Conservation (phyloP, 805 yeast genomes). For the Hanseniaspora jakobsenii region DNA sequence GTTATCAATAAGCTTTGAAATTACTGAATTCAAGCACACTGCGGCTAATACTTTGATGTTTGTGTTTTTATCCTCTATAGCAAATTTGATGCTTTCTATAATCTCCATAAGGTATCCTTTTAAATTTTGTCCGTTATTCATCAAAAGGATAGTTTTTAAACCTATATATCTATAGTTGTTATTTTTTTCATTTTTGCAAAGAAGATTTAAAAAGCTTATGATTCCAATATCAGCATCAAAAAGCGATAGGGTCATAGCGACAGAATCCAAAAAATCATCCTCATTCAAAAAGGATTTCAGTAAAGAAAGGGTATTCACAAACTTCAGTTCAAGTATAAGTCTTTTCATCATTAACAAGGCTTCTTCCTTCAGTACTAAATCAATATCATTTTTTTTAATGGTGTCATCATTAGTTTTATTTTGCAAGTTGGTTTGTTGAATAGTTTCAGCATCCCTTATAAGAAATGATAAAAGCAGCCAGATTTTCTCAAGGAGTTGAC, state of each 20-base stretch:
- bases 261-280: conserved; percentile 3
- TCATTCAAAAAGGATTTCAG: not conserved
- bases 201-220: not conserved
- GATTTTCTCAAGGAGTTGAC: not conserved
- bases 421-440: not conserved
- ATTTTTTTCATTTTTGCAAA: not conserved
- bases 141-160: not conserved
- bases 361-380: not conserved
- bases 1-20: not conserved
- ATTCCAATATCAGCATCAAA: not conserved
- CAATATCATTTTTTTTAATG: conserved; percentile 1
- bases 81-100: conserved; percentile 46
- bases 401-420: not conserved
- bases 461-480: conserved; percentile 2
- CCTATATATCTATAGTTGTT: conserved; percentile 6
- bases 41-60: conserved; percentile 51
- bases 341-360: not conserved
- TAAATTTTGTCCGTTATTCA: conserved; percentile 6
- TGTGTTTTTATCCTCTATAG: conserved; percentile 54
- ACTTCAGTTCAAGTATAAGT: not conserved
- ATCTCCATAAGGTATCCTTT: conserved; percentile 55
- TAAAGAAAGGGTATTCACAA: not conserved
- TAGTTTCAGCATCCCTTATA: not conserved
- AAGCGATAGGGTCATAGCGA: conserved; percentile 6
- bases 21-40: not conserved